phyloP scores from a whole-genome alignment of 2,329 filamentous ascomycete genomes.

The Metarhizium brunneum region DNA sequence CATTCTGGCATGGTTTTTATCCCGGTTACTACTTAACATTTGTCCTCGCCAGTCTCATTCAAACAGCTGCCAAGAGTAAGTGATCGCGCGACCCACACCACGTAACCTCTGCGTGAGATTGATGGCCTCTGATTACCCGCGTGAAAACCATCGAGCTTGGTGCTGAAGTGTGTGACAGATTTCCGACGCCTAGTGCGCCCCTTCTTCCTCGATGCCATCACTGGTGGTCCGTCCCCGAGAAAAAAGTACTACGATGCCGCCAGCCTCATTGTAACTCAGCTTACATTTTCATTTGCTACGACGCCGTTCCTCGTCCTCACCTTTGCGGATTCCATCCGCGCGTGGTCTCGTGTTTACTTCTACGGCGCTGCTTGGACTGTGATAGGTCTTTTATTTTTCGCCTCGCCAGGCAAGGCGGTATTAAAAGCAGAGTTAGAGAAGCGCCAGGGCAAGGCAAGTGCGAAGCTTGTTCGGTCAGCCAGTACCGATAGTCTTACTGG shows the following conservation, averaged over 20 bases:
- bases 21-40: constrained; percentile 94
- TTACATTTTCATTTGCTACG: constrained; percentile 74
- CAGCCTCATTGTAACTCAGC: constrained; percentile 67
- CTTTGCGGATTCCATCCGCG: constrained; percentile 58
- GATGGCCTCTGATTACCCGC: background rate
- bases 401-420: constrained; percentile 60
- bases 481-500: constrained; percentile 49
- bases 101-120: background rate
- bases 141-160: background rate
- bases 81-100: constrained; percentile 10
- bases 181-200: constrained; percentile 83
- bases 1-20: constrained; percentile 97
- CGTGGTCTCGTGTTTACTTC: constrained; percentile 85
- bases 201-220: constrained; percentile 79
- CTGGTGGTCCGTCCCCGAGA: constrained; percentile 53
- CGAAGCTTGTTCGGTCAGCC: constrained; percentile 35
- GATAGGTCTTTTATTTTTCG: constrained; percentile 63
- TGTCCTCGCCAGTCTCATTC: constrained; percentile 79
- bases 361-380: constrained; percentile 66
- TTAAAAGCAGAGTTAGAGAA: constrained; percentile 51
- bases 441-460: constrained; percentile 38
- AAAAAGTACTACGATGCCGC: constrained; percentile 84
- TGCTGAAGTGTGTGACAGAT: constrained; percentile 42
- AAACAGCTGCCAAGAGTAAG: constrained; percentile 90
- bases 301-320: constrained; percentile 78